Evolutionary conservation across 371 early-diverging fungal species (phyloP), one percentile per base, ranked within the genome.

Genomic region (Rhizopus microsporus): DNA sequence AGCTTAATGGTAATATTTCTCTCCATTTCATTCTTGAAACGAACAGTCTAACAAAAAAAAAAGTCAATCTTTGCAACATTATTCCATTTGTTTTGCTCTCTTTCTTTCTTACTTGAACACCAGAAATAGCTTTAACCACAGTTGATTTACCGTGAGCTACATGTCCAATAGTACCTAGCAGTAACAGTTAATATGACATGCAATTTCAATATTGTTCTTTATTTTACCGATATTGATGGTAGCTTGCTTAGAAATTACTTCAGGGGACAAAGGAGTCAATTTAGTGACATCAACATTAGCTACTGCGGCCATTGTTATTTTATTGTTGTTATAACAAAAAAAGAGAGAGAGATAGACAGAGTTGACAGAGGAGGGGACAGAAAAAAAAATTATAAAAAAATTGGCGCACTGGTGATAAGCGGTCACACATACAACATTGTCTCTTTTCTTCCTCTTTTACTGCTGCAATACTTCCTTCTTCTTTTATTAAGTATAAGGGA

Each of bases 131-230:
- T 75, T 95, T 98, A 57, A 99, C 99, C 37, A 99, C 95, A 4
- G 99, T 99, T 13, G 99, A 97, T 89, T 99, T 99, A 71, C 99
- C 99, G 88, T 99, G 99, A 51, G 99, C 99, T 69, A 99, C 99
- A 85, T 99, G 99, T 52, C 99, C 99, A 76, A 99, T 99, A 51
- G 99, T 99, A 70, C 97, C 97, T 89, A 72, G 49, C 15, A 23
- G 16, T 13, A 33, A 30, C 16, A 16, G 40, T 52, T n/a, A 15
- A 40, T 17, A 34, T 7, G 9, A 29, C 3, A 46, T 1, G 23
- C 7, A 37, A 13, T n/a, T 29, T 46, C 5, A 4, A 29, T 7
- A 9, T 46, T 50, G 6, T 30, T 32, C 6, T 46, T 44, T 58
- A 8, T 17, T 57, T 55, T 83, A 93, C 99, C 98, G 68, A 99